Evolutionary conservation across 768 basidiomycete species (phyloP).

Genomic region (Lentinula raphanica): DNA sequence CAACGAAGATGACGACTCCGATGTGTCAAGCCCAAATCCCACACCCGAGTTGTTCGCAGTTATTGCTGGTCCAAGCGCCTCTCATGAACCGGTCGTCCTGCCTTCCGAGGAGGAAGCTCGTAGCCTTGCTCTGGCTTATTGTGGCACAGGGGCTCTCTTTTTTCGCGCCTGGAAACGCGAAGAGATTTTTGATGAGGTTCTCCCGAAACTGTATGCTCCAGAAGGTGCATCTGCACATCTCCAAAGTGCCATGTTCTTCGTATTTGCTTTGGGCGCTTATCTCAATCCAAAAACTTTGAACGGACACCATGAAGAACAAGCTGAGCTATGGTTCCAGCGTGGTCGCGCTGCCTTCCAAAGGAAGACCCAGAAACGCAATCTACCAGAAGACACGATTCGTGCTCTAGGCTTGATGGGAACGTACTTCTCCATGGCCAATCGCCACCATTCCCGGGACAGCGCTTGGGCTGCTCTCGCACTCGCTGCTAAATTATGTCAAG

Average conservation of each 20-base stretch:
- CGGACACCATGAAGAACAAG: background rate
- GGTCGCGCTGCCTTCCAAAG: background rate
- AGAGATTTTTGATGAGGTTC: background rate
- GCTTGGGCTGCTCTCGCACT: constrained; percentile 51
- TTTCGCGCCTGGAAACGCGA: background rate
- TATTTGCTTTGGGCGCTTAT: constrained; percentile 2
- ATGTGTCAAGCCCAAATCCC: background rate
- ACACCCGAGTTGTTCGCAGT: background rate
- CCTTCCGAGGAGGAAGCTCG: constrained; percentile 1
- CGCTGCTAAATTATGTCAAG: constrained; percentile 55
- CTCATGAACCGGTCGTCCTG: background rate
- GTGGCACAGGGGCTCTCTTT: background rate
- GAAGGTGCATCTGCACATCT: constrained; percentile 1
- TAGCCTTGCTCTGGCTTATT: background rate
- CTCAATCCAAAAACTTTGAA: background rate
- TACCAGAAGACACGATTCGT: constrained; percentile 38
- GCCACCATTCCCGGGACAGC: constrained; percentile 35
- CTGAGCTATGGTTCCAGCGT: constrained; percentile 1
- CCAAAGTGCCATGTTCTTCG: background rate
- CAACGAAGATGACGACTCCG: background rate
- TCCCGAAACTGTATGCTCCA: background rate
- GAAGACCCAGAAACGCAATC: background rate
- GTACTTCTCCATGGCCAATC: constrained; percentile 48
- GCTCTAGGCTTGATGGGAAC: constrained; percentile 53
- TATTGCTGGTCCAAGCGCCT: background rate